phyloP scores from a whole-genome alignment of 805 yeast genomes.

The Spathaspora gorwiae region DNA sequence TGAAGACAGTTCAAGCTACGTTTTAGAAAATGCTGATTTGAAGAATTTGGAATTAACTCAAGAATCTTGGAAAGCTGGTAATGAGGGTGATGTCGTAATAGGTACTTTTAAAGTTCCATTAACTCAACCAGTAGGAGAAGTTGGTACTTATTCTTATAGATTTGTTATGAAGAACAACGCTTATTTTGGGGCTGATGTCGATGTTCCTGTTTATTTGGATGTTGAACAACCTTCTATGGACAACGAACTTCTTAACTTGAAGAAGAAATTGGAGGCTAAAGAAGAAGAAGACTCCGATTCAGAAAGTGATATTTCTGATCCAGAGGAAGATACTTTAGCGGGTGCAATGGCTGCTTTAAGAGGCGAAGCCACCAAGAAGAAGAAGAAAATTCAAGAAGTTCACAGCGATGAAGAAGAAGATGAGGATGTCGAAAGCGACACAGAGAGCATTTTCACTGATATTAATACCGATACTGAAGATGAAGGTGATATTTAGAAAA shows the following conservation, averaged over 20 bases:
- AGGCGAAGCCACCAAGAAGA: constrained; percentile 49
- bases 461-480: constrained; percentile 45
- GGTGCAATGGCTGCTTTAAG: constrained; percentile 69
- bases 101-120: constrained; percentile 76
- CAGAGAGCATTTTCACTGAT: constrained; percentile 41
- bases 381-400: constrained; percentile 19
- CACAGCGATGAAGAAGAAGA: constrained; percentile 17
- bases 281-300: constrained; percentile 38
- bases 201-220: constrained; percentile 64
- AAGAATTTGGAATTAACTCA: constrained; percentile 51
- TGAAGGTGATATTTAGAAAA: constrained; percentile 19
- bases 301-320: constrained; percentile 58
- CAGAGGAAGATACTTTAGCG: constrained; percentile 71
- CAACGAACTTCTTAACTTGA: constrained; percentile 2
- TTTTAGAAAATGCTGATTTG: constrained; percentile 47
- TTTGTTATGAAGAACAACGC: constrained; percentile 65
- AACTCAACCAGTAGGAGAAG: constrained; percentile 59
- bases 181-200: constrained; percentile 79
- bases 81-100: constrained; percentile 37
- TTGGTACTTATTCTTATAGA: constrained; percentile 66
- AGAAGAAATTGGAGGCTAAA: constrained; percentile 7
- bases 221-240: constrained; percentile 50
- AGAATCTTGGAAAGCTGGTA: constrained; percentile 47
- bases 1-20: constrained; percentile 54
- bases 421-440: constrained; percentile 35